Percentiles rank a stretch among this genome's conserved stretches.
These are phyloP conservation scores for Ilex paraguariensis DNA, from an alignment of 305 asterid species.

Conservation along the genomic window DNA sequence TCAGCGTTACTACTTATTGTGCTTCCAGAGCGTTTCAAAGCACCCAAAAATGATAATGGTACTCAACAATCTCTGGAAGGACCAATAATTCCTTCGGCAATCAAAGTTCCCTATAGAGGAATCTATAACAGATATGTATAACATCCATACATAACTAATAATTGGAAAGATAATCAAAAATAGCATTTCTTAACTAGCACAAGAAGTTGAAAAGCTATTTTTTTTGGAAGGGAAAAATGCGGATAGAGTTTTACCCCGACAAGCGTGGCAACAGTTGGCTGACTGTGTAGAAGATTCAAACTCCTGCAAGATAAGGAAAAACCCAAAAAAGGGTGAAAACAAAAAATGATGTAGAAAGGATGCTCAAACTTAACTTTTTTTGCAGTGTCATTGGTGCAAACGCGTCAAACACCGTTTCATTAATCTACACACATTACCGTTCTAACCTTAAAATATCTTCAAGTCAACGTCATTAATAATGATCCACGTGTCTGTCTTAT, in stretches of 20 bases:
- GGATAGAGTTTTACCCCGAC: constrained; percentile 52
- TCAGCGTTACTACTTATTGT: too few relatives aligned
- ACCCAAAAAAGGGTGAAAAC: constrained; percentile 10
- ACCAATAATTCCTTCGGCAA: not conserved
- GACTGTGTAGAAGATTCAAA: constrained; percentile 63
- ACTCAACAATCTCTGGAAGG: not conserved
- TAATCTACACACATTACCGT: not conserved
- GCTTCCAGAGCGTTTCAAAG: too few relatives aligned
- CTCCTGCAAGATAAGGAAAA: constrained; percentile 40
- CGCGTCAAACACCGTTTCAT: not conserved
- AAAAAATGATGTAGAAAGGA: not conserved
- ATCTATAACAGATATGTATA: too few relatives aligned
- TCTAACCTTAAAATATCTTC: too few relatives aligned
- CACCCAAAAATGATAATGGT: too few relatives aligned
- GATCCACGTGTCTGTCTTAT: not conserved
- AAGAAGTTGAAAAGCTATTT: too few relatives aligned
- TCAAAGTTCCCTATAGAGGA: too few relatives aligned
- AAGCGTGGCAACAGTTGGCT: constrained; percentile 62
- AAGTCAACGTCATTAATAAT: not conserved
- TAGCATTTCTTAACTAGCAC: too few relatives aligned
- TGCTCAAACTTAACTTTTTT: not conserved
- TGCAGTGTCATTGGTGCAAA: too few relatives aligned
- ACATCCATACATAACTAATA: too few relatives aligned
- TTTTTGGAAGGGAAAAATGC: not conserved
- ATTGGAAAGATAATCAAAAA: too few relatives aligned